Percentiles rank a stretch among this genome's conserved stretches.
Conservation (phyloP, 805 yeast species). For the Scheffersomyces ergatensis region DNA sequence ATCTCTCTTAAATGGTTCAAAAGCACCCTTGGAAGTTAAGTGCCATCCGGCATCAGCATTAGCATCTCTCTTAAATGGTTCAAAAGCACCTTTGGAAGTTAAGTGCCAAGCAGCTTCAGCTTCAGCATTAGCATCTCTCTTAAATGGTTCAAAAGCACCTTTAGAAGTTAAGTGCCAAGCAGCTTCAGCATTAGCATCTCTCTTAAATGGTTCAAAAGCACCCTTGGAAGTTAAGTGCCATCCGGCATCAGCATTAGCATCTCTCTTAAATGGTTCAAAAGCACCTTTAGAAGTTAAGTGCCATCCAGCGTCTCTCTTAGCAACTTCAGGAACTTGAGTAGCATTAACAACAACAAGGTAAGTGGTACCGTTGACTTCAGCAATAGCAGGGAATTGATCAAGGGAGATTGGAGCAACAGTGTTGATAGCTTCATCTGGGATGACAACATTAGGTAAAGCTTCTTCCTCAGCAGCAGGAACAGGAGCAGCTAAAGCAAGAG, state of each 20-base stretch:
- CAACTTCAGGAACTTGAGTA: not conserved
- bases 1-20: slow-evolving; percentile 1
- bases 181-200: slow-evolving; percentile 1
- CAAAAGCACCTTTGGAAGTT: not conserved
- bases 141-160: slow-evolving; percentile 2
- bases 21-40: not conserved
- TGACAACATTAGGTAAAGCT: not conserved
- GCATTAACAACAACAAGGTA: slow-evolving; percentile 2
- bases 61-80: slow-evolving; percentile 1
- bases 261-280: slow-evolving; percentile 2
- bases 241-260: not conserved
- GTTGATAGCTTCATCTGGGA: slow-evolving; percentile 2
- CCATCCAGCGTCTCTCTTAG: slow-evolving; percentile 1
- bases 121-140: slow-evolving; percentile 1
- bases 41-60: slow-evolving; percentile 1
- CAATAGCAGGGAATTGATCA: slow-evolving; percentile 1
- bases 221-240: not conserved
- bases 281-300: slow-evolving; percentile 1
- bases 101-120: not conserved
- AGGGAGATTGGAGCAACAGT: not conserved
- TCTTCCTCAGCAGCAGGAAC: not conserved
- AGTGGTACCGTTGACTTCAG: not conserved
- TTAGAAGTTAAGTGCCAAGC: slow-evolving; percentile 1
- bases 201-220: slow-evolving; percentile 1
- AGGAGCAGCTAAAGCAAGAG: not conserved